phyloP scores from a whole-genome alignment of 805 yeast species.

The Metschnikowia kofuensis region DNA sequence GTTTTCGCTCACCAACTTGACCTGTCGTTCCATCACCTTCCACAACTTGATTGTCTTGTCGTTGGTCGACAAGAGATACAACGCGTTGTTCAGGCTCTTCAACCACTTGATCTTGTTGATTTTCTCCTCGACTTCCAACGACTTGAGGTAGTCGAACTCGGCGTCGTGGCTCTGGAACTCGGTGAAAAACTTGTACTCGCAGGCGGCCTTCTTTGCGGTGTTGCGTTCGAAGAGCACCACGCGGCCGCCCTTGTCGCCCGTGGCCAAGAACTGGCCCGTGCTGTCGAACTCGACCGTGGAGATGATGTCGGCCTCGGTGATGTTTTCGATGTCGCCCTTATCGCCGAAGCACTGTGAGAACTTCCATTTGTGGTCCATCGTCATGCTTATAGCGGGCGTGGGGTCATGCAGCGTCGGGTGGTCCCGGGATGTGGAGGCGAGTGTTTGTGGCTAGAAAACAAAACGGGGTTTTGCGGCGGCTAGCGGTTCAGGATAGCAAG shows the following conservation, averaged over 20 bases:
- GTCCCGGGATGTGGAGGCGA: background rate
- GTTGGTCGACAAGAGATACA: constrained; percentile 84
- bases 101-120: constrained; percentile 98
- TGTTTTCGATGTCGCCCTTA: constrained; percentile 92
- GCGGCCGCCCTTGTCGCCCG: constrained; percentile 98
- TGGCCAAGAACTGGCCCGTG: constrained; percentile 92
- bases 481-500: too few species aligned
- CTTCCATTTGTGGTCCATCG: constrained; percentile 56
- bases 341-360: constrained; percentile 98
- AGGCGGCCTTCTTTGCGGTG: constrained; percentile 54
- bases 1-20: constrained; percentile 89
- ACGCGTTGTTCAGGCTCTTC: constrained; percentile 82
- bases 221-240: constrained; percentile 94
- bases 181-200: constrained; percentile 93
- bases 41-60: constrained; percentile 98
- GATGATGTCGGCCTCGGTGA: constrained; percentile 95
- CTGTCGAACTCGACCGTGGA: constrained; percentile 96
- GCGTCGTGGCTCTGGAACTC: constrained; percentile 99
- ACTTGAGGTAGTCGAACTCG: constrained; percentile 93
- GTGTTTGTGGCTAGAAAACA: too few species aligned
- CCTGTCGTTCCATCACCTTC: constrained; percentile 91
- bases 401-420: background rate
- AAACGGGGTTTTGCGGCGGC: too few species aligned
- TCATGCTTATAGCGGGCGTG: constrained; percentile 8
- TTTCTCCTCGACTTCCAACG: constrained; percentile 95